Percentiles rank a stretch among this genome's conserved stretches.
These are phyloP conservation scores for Myriosclerotinia duriaeana DNA, from an alignment of 2,329 filamentous ascomycete species.

Conservation along the genomic window DNA sequence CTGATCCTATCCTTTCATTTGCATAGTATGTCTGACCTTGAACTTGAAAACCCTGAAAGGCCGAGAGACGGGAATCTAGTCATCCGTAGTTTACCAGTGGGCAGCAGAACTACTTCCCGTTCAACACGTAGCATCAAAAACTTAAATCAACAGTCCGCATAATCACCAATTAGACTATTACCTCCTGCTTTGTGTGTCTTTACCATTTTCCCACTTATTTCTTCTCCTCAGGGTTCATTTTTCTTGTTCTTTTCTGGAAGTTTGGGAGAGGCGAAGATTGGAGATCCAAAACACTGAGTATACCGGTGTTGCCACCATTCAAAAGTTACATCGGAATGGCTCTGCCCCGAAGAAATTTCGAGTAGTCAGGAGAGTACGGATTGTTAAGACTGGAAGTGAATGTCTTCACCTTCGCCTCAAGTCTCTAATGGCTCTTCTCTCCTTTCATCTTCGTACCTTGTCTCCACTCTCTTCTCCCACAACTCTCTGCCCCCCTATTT, in stretches of 20 bases:
- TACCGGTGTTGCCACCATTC: background rate
- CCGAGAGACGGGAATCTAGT: background rate
- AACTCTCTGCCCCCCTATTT: too few relatives aligned
- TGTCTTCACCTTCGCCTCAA: background rate
- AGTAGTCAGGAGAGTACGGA: background rate
- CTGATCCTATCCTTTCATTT: background rate
- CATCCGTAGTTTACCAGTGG: background rate
- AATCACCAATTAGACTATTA: background rate
- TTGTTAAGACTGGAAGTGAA: background rate
- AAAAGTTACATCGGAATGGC: background rate
- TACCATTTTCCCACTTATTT: background rate
- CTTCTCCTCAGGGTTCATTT: background rate
- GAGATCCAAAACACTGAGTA: background rate
- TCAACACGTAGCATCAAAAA: background rate
- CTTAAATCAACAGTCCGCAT: background rate
- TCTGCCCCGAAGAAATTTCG: background rate
- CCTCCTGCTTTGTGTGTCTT: background rate
- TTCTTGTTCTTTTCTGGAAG: background rate
- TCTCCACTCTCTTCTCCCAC: background rate
- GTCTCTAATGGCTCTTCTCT: background rate
- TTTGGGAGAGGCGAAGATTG: background rate
- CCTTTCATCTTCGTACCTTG: too few relatives aligned
- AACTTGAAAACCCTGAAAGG: background rate
- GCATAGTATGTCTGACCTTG: background rate
- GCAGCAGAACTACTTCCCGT: background rate